Base-by-base conservation (phyloP, 139 green algal species). In the Chlorella sorokiniana region DNA sequence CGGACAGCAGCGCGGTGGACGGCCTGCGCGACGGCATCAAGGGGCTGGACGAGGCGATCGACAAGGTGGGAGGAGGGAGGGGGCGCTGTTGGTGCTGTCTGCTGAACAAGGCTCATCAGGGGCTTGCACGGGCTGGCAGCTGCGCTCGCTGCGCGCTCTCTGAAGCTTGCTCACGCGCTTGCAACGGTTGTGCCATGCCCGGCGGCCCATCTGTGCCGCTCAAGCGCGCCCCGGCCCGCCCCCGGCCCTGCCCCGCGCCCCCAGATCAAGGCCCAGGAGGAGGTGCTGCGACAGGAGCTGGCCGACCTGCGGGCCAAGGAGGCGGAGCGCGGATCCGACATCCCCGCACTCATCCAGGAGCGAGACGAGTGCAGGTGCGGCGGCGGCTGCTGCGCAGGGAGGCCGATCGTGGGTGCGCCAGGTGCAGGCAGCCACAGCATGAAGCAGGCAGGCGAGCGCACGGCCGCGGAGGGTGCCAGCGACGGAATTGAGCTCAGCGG, bases 331-430 rank as follows among this genome's bases (percentile, higher is more conserved):
- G 33, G 63, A 18, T 54, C 68, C 29, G 71, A 81, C 78, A 72
- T 84, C 63, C 78, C 70, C 3, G 72, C 38, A 0, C 67, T 88
- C 31, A 81, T 84, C 44, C 68, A 52, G 37, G 78, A 85, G 52
- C 62, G 69, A 35, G 77, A 88, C n/a, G 79, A 88, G 79, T 84
- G 77, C 77, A 52, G 77, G 77, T 82, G 64, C 16, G 74, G 25
- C 27, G 41, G 68, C 41, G 40, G 9, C 38, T 4, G 33, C 14
- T n/a, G 7, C 4, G 33, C 25, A 22, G 64, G 62, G 4, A 63
- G 4, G n/a, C 4, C 54, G 20, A 16, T 63, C 18, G 18, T 27
- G 54, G 18, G 18, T 27, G 11, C 54, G 18, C 11, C 54, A 31
- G 54, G 18, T 63, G 54, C 14, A 25, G 9, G 52, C 52, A 61